Conservation (phyloP, 768 basidiomycete species). For the Cyclocybe aegerita region DNA sequence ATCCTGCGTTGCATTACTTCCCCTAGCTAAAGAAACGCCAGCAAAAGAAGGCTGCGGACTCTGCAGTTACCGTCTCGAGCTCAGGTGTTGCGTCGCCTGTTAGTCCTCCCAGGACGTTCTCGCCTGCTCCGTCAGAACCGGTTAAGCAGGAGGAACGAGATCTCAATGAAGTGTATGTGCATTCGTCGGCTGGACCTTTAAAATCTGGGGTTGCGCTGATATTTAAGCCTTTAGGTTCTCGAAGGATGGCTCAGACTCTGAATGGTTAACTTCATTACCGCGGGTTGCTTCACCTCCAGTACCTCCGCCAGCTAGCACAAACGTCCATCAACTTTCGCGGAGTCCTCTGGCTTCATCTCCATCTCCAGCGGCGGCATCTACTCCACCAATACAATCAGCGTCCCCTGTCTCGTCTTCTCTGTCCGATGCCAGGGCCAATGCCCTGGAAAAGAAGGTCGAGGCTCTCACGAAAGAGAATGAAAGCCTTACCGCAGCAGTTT, state of each 20-base stretch:
- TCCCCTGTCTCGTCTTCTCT: conserved; percentile 16
- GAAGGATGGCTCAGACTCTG: conserved; percentile 47
- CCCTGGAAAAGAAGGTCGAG: conserved; percentile 17
- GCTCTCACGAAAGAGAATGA: conserved; percentile 22
- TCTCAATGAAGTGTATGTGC: conserved; percentile 65
- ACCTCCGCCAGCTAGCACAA: conserved; percentile 5
- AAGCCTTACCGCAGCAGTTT: conserved; percentile 14
- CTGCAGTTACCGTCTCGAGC: conserved; percentile 23
- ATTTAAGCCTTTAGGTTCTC: conserved; percentile 29
- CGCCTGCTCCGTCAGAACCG: conserved; percentile 48
- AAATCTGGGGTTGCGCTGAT: conserved; percentile 13
- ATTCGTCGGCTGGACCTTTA: conserved; percentile 1
- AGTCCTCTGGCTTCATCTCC: conserved; percentile 7
- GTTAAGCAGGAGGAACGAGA: conserved; percentile 49
- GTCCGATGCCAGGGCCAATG: conserved; percentile 5
- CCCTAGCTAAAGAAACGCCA: conserved; percentile 78
- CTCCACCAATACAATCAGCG: conserved; percentile 18
- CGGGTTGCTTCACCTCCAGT: conserved; percentile 38
- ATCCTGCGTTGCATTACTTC: conserved; percentile 5
- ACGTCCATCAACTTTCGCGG: conserved; percentile 11
- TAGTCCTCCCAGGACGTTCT: conserved; percentile 39
- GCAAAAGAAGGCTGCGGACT: conserved; percentile 62
- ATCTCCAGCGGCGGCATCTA: conserved; percentile 19
- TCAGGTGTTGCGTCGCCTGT: conserved; percentile 40
- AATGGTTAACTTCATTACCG: conserved; percentile 64